These are phyloP conservation scores for Cairneyella variabilis DNA, from an alignment of 495 filamentous ascomycete species.

Conservation along the genomic window DNA sequence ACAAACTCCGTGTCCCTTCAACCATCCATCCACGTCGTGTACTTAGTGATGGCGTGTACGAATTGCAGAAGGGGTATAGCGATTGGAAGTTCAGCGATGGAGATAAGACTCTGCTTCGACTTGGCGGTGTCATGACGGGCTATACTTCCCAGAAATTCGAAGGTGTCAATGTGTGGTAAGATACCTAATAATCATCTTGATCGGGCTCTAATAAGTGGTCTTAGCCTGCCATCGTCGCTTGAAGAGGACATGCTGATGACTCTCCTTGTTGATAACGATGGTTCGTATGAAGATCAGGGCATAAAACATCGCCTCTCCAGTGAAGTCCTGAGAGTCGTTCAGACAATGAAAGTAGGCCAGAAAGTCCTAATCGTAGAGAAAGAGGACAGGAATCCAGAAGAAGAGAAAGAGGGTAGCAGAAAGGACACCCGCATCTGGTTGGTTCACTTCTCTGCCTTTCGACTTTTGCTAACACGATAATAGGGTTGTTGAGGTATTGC, in stretches of 20 bases:
- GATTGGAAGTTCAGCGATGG: neutral
- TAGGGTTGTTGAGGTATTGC: conserved; percentile 13
- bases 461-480: conserved; percentile 15
- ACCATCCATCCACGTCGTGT: neutral
- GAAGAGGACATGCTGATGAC: neutral
- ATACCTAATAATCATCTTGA: conserved; percentile 1
- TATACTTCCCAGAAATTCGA: conserved; percentile 4
- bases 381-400: conserved; percentile 6
- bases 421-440: conserved; percentile 12
- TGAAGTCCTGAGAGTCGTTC: conserved; percentile 1
- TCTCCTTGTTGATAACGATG: neutral
- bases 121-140: conserved; percentile 4
- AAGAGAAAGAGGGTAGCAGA: conserved; percentile 1
- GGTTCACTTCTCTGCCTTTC: conserved; percentile 11
- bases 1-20: neutral
- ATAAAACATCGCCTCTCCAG: neutral
- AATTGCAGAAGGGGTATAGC: neutral
- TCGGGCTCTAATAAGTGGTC: conserved; percentile 3
- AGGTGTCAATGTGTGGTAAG: conserved; percentile 3
- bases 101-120: neutral
- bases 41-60: conserved; percentile 1
- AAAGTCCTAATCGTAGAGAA: conserved; percentile 9
- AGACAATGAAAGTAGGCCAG: conserved; percentile 2
- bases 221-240: conserved; percentile 7
- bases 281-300: neutral